Base-by-base conservation (phyloP, 208 protist species). In the Acanthamoeba rhysodes region DNA sequence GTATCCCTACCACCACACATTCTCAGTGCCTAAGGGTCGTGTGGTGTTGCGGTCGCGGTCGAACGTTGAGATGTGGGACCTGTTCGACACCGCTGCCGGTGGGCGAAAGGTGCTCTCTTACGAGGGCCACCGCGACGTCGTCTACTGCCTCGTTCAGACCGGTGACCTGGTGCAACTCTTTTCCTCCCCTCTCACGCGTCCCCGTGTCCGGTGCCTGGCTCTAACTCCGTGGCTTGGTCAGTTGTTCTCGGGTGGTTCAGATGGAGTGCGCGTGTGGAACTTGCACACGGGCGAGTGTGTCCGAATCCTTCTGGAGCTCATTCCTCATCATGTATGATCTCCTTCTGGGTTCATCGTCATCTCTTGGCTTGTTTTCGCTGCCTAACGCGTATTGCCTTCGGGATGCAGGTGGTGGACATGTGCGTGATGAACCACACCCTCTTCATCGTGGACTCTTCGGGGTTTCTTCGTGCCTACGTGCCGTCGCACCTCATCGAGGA, bases 221-320 rank as follows among this genome's bases (percentile, higher is more conserved):
- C 66, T 32, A n/a, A n/a, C 14, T 34, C 9, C 12, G n/a, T 24
- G 10, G 7, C 68, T 50, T 50, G 45, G 45, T 14, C 45, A 74
- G 68, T n/a, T 74, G 24, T 74, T 74, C 68, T 41, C n/a, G 14
- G 68, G 68, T 34, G 68, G 68, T 16, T 74, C 68, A 2, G 68
- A 74, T 24, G 68, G 68, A 14, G 68, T 74, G n/a, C 68, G 68
- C 27, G 68, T 74, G 68, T 74, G 68, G 68, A 34, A 74, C n/a
- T n/a, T 74, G 18, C 68, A 74, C 68, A 74, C 68, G 68, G 68
- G n/a, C n/a, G 27, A 74, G 68, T 74, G 68, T n/a, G 29, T 74
- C 0, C 68, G 68, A 18, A 20, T 34, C 7, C 68, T 74, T 16
- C 29, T 74, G 1, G 68, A 74, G 68, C 68, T 74, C n/a, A 74